phyloP scores from a whole-genome alignment of 768 basidiomycete species.

The Leccinum subgranulosum region DNA sequence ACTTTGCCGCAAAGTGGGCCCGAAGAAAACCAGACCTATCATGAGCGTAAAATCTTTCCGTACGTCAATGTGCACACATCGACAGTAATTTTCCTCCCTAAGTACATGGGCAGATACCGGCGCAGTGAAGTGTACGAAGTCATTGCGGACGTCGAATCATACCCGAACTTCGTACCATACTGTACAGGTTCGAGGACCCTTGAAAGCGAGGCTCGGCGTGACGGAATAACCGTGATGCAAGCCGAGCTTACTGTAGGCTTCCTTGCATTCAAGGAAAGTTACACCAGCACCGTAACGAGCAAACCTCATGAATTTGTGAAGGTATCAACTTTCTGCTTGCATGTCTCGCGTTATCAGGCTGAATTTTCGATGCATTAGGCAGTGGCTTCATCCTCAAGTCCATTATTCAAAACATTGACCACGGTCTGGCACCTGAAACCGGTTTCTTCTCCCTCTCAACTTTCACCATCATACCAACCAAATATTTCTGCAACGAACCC shows the following conservation, averaged over 20 bases:
- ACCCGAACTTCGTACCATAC: conserved; percentile 85
- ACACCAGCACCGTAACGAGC: conserved; percentile 81
- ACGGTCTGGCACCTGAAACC: conserved; percentile 77
- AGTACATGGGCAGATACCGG: conserved; percentile 55
- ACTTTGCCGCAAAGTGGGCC: conserved; percentile 31
- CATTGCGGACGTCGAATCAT: conserved; percentile 85
- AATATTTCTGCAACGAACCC: not conserved
- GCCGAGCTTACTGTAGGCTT: conserved; percentile 90
- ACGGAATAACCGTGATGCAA: conserved; percentile 53
- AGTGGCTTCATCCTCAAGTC: conserved; percentile 64
- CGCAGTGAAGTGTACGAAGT: conserved; percentile 77
- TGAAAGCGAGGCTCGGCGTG: conserved; percentile 20
- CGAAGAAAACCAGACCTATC: conserved; percentile 60
- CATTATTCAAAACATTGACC: conserved; percentile 67
- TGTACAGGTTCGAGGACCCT: conserved; percentile 75
- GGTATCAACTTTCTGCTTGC: conserved; percentile 33
- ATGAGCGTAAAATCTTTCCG: conserved; percentile 87
- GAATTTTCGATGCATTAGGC: conserved; percentile 45
- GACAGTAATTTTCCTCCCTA: conserved; percentile 8
- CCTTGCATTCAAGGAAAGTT: conserved; percentile 82
- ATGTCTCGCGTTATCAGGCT: conserved; percentile 1
- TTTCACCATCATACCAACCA: conserved; percentile 20
- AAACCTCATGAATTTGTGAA: conserved; percentile 74
- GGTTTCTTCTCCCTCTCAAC: conserved; percentile 41
- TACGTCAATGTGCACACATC: conserved; percentile 42